A percentile compares a stretch with the other conserved stretches of the same genome.
phyloP scores from a whole-genome alignment of 345 rosid genomes.

The Adansonia digitata region DNA sequence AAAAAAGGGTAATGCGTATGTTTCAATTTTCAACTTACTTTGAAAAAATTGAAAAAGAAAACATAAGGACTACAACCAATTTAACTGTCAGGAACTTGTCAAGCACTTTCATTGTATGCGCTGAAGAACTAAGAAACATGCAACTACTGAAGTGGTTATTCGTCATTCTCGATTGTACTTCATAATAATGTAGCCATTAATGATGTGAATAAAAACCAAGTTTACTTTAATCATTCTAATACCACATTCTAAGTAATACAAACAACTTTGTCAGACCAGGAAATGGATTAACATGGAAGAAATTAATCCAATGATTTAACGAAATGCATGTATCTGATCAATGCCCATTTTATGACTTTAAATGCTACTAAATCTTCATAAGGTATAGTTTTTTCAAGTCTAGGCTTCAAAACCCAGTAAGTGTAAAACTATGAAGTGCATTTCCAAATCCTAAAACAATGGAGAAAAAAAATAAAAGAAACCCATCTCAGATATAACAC shows the following conservation, averaged over 20 bases:
- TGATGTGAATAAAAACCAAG: neutral
- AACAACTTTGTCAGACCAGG: neutral
- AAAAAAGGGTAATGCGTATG: neutral
- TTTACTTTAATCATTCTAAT: neutral
- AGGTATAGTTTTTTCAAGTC: neutral
- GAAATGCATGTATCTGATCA: neutral
- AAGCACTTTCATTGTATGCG: neutral
- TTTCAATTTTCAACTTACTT: neutral
- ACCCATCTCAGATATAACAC: neutral
- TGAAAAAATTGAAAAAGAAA: neutral
- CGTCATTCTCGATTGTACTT: no score
- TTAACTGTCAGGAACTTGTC: neutral
- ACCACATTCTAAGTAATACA: neutral
- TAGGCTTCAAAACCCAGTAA: neutral
- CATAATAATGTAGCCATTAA: neutral
- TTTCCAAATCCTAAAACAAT: neutral
- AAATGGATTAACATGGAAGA: neutral
- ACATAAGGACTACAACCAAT: neutral
- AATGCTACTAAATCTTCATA: neutral
- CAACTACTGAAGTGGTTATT: neutral
- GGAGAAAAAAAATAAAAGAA: no score
- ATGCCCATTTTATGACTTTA: neutral
- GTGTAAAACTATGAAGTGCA: neutral
- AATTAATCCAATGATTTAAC: neutral
- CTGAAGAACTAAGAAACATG: neutral